Base-by-base conservation (phyloP, 2,329 filamentous ascomycete species). In the Fragosphaeria purpurea region DNA sequence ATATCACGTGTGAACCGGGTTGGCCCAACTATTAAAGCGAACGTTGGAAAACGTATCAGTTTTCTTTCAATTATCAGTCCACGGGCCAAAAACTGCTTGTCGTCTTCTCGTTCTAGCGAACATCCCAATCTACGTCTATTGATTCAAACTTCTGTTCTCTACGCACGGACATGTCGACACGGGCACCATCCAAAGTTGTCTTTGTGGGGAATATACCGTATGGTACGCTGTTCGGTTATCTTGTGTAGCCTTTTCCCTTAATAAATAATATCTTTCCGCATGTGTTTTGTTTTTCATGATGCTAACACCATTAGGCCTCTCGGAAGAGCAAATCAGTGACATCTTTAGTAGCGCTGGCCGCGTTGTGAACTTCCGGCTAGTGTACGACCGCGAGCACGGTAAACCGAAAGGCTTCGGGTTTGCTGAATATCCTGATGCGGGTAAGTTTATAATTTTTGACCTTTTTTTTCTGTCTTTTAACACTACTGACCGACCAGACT, bases 321-420 rank as follows among this genome's bases (percentile, higher is more conserved):
- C 89, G 34, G 93, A 98, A 70, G 90, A 97, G 66, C 87, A 95
- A 65, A 95, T 98, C 61, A 85, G 85, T 63, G 88, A 96, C 60
- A 95, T 95, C 54, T 94, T 97, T 67, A 87, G 83, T 64, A 85
- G 86, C 57, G 89, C 87, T 48, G 93, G 93, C 52, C 87, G 90
- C 57, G 91, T 97, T 1, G 76, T 94, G 53, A 91, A 86, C 65
- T 97, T 97, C 66, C 82, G 91, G 48, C 77, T 97, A 46, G 91
- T 97, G 57, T 94, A 95, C 68, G 94, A 97, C 70, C 86, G 89
- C 48, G 91, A 97, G 62, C 96, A 90, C 3, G 90, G 91, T 41
- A 83, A 88, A 51, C 90, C 93, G 1, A 97, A 96, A 67, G 93
- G 93, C 13, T 98, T 95, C 65, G 93, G 93, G 38, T 98, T 97